These are phyloP conservation scores for Mentha longifolia DNA, from an alignment of 257 asterid species.

Conservation along the genomic window DNA sequence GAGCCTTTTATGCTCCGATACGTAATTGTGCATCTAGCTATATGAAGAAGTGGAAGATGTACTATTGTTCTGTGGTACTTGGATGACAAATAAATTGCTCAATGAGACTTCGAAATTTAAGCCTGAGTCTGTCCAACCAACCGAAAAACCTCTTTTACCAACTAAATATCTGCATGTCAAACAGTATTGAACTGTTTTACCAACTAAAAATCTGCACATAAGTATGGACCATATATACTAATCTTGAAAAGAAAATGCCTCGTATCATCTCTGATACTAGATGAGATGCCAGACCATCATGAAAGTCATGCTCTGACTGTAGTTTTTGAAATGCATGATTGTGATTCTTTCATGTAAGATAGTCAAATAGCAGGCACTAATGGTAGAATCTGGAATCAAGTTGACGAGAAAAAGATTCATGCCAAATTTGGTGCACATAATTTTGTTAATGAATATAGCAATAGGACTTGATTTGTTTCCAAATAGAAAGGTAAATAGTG, in stretches of 20 bases:
- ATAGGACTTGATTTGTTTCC: not conserved
- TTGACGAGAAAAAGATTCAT: conserved; percentile 7
- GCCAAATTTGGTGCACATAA: conserved; percentile 1
- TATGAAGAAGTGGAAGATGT: conserved; percentile 1
- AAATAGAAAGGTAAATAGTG: not conserved
- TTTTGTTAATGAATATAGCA: not conserved
- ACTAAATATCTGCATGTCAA: conserved; percentile 3
- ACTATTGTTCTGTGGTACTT: conserved; percentile 11
- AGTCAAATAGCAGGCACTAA: conserved; percentile 3
- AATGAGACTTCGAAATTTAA: not conserved
- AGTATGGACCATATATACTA: not conserved
- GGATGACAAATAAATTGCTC: not conserved
- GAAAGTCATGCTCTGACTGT: not conserved
- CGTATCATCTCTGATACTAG: conserved; percentile 11
- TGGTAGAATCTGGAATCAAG: conserved; percentile 11
- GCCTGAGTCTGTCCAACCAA: conserved; percentile 10
- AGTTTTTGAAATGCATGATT: not conserved
- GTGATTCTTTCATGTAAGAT: conserved; percentile 12
- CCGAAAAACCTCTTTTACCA: not conserved
- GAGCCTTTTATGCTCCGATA: not conserved
- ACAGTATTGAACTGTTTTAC: not conserved
- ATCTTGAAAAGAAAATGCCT: not conserved
- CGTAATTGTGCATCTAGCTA: not conserved
- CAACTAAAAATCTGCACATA: not conserved
- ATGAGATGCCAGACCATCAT: conserved; percentile 5